These are phyloP conservation scores for Septoria petroselini DNA, from an alignment of 2,329 filamentous ascomycete species.

Conservation along the genomic window DNA sequence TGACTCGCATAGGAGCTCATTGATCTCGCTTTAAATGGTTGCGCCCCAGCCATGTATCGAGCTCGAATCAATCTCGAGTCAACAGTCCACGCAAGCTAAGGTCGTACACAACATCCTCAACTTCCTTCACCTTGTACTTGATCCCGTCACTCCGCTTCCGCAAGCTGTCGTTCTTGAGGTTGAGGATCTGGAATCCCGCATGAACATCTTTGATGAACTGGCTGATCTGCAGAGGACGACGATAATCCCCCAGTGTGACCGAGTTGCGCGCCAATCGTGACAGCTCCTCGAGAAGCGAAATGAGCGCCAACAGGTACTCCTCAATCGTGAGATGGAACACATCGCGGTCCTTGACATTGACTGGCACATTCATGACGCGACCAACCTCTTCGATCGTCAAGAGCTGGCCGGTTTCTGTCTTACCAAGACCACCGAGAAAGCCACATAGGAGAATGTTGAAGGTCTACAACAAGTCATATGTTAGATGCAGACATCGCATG, in stretches of 20 bases:
- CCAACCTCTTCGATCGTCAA: constrained; percentile 87
- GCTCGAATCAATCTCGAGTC: constrained; percentile 24
- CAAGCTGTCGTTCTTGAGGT: constrained; percentile 92
- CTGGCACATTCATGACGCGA: constrained; percentile 76
- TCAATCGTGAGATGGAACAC: constrained; percentile 95
- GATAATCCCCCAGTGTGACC: constrained; percentile 85
- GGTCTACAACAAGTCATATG: constrained; percentile 41
- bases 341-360: constrained; percentile 85
- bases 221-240: constrained; percentile 80
- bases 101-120: constrained; percentile 97
- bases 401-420: constrained; percentile 56
- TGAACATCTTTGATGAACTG: constrained; percentile 93
- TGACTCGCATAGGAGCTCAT: too few relatives aligned
- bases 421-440: constrained; percentile 73
- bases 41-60: too few relatives aligned
- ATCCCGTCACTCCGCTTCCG: constrained; percentile 85
- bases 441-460: constrained; percentile 61
- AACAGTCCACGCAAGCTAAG: constrained; percentile 76
- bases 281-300: constrained; percentile 84
- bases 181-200: constrained; percentile 93
- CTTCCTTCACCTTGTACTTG: constrained; percentile 97
- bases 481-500: neutral
- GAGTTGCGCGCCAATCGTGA: constrained; percentile 88
- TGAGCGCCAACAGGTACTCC: constrained; percentile 88
- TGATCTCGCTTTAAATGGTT: too few relatives aligned